These are phyloP conservation scores for Madurella fahalii DNA, from an alignment of 2,329 filamentous ascomycete genomes.

Conservation along the genomic window DNA sequence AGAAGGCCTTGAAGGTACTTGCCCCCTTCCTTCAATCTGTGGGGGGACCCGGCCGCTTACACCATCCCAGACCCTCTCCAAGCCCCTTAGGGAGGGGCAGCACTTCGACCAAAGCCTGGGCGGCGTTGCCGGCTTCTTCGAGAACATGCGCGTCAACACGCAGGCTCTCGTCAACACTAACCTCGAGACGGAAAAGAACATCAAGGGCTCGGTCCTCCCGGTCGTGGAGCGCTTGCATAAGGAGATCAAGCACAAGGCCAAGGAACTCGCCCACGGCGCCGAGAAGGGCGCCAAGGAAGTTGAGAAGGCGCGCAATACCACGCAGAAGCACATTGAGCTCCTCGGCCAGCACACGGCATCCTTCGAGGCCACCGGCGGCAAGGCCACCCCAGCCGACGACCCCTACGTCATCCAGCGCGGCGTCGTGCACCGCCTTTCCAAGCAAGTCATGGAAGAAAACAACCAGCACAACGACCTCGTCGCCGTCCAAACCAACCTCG, in stretches of 20 bases:
- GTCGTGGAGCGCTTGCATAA: conserved; percentile 87
- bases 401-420: conserved; percentile 84
- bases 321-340: conserved; percentile 94
- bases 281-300: conserved; percentile 85
- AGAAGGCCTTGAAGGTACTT: conserved; percentile 79
- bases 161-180: conserved; percentile 87
- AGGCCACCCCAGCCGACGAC: conserved; percentile 68
- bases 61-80: conserved; percentile 67
- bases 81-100: conserved; percentile 81
- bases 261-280: conserved; percentile 78
- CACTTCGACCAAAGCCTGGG: conserved; percentile 92
- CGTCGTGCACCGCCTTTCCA: conserved; percentile 77
- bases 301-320: conserved; percentile 77
- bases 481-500: conserved; percentile 85
- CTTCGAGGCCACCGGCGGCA: conserved; percentile 72
- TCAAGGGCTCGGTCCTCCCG: conserved; percentile 82
- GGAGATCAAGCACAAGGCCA: conserved; percentile 94
- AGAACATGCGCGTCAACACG: conserved; percentile 90
- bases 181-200: conserved; percentile 82
- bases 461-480: conserved; percentile 90
- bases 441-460: conserved; percentile 92
- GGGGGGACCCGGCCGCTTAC: conserved; percentile 3
- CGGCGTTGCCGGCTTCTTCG: conserved; percentile 84
- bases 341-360: conserved; percentile 80
- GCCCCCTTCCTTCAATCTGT: background rate